Percentiles rank a stretch among this genome's conserved stretches.
Conservation (phyloP, 352 stramenopile genomes). For the Phytopythium boreale region DNA sequence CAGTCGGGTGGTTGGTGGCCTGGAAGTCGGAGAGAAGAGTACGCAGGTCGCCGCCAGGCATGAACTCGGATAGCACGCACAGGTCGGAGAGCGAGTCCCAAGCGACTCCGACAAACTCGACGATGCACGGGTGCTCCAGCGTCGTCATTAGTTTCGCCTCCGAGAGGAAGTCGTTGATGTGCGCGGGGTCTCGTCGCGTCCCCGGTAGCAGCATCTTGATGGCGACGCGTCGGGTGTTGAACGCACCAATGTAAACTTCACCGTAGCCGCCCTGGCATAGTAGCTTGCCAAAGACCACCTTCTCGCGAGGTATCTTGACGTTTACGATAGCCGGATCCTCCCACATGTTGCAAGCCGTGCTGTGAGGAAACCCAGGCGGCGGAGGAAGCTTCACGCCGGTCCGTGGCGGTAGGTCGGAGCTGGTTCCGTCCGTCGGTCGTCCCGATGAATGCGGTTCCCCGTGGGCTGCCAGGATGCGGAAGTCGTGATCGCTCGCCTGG, state of each 20-base stretch:
- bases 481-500: too few relatives aligned
- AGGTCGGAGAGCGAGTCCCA: slow-evolving; percentile 50
- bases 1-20: slow-evolving; percentile 23
- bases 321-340: slow-evolving; percentile 17
- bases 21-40: slow-evolving; percentile 27
- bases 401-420: too few relatives aligned
- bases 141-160: slow-evolving; percentile 47
- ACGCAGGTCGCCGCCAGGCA: slow-evolving; percentile 43
- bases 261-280: slow-evolving; percentile 39
- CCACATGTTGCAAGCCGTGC: too few relatives aligned
- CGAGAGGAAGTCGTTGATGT: slow-evolving; percentile 41
- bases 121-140: slow-evolving; percentile 37
- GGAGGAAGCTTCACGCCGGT: too few relatives aligned
- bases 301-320: slow-evolving; percentile 30
- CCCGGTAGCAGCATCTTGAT: slow-evolving; percentile 49
- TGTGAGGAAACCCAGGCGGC: too few relatives aligned
- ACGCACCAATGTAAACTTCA: slow-evolving; percentile 41
- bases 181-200: slow-evolving; percentile 20
- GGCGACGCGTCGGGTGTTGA: slow-evolving; percentile 32
- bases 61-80: slow-evolving; percentile 37
- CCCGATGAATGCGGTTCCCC: too few relatives aligned
- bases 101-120: slow-evolving; percentile 42
- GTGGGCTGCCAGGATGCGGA: too few relatives aligned
- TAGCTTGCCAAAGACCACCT: slow-evolving; percentile 17
- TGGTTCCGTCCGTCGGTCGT: too few relatives aligned